Evolutionary conservation across 441 rosid genomes (phyloP).

Genomic region (Cnidoscolus chayamansa): DNA sequence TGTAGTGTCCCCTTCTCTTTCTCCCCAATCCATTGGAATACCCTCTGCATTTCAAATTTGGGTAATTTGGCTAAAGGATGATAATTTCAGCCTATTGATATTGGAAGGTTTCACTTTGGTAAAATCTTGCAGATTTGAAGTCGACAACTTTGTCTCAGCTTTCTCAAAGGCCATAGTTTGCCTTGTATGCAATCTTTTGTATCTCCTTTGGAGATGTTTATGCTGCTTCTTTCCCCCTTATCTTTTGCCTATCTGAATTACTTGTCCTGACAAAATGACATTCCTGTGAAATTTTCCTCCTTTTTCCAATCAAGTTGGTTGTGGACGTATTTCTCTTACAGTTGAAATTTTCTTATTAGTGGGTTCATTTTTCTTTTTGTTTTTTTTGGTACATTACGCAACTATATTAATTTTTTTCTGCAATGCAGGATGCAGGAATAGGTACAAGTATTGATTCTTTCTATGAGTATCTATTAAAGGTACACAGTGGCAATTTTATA

Average conservation of each 20-base stretch:
- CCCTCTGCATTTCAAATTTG: background rate
- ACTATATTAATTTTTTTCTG: slow-evolving; percentile 20
- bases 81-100: background rate
- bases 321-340: background rate
- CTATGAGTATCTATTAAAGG: slow-evolving; percentile 98
- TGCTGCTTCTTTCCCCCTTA: background rate
- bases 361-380: background rate
- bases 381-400: background rate
- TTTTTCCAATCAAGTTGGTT: slow-evolving; percentile 11
- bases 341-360: slow-evolving; percentile 1
- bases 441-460: slow-evolving; percentile 98
- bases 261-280: background rate
- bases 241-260: background rate
- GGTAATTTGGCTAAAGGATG: background rate
- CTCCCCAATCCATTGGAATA: background rate
- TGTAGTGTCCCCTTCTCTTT: background rate
- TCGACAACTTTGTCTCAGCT: slow-evolving; percentile 2
- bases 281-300: background rate
- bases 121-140: background rate
- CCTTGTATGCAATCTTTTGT: background rate
- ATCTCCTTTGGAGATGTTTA: background rate
- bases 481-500: slow-evolving; percentile 15
- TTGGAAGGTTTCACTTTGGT: background rate
- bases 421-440: slow-evolving; percentile 97
- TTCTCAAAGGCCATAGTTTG: background rate